Percentiles rank a stretch among this genome's conserved stretches.
Evolutionary conservation across 257 asterid species (phyloP).

Genomic region (Oldenlandia corymbosa): DNA sequence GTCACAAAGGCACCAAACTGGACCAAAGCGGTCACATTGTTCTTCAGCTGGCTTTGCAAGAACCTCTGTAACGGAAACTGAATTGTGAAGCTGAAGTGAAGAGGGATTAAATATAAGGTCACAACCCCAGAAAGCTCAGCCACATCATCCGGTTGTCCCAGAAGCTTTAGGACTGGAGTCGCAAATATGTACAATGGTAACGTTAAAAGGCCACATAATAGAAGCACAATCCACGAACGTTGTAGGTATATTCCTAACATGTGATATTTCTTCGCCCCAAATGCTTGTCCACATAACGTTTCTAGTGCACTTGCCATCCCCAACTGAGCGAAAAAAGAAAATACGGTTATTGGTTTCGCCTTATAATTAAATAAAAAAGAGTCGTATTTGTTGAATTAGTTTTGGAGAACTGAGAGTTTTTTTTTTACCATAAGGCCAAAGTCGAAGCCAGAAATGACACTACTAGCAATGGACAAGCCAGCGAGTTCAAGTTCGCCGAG

Average conservation of each 20-base stretch:
- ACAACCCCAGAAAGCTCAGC: slow-evolving; percentile 71
- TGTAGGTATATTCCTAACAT: slow-evolving; percentile 84
- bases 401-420: too few species aligned
- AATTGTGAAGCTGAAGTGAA: slow-evolving; percentile 66
- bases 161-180: slow-evolving; percentile 47
- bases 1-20: slow-evolving; percentile 33
- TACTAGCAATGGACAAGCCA: slow-evolving; percentile 62
- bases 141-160: slow-evolving; percentile 75
- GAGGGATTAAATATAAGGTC: slow-evolving; percentile 52
- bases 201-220: slow-evolving; percentile 30
- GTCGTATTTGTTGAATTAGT: too few species aligned
- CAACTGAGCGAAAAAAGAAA: slow-evolving; percentile 44
- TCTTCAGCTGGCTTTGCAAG: slow-evolving; percentile 85
- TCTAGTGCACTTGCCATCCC: slow-evolving; percentile 97
- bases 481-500: slow-evolving; percentile 86
- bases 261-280: slow-evolving; percentile 65
- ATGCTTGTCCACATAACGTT: slow-evolving; percentile 89
- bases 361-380: too few species aligned
- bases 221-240: slow-evolving; percentile 70
- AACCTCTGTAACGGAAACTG: slow-evolving; percentile 76
- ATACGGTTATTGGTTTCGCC: too few species aligned
- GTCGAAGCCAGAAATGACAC: slow-evolving; percentile 63
- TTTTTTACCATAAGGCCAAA: slow-evolving; percentile 63
- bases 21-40: slow-evolving; percentile 49
- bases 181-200: slow-evolving; percentile 57